phyloP scores from a whole-genome alignment of 805 yeast genomes.

The Lipomyces lipofer region DNA sequence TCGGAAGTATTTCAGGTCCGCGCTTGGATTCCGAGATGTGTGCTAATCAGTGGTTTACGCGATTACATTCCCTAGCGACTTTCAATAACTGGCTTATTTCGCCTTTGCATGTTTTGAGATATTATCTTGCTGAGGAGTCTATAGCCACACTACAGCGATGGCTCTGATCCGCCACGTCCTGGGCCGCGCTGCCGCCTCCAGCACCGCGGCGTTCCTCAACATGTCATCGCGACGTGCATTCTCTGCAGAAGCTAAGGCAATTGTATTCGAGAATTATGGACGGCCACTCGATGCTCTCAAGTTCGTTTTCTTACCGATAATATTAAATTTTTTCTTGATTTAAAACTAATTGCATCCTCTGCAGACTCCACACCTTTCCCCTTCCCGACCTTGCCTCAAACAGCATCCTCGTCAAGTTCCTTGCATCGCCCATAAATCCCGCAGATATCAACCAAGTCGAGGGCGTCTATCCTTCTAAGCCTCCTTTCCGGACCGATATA shows the following conservation, averaged over 20 bases:
- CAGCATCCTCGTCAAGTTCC: conserved; percentile 60
- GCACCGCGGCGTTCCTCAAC: no score
- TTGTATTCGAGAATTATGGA: conserved; percentile 68
- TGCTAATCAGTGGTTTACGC: no score
- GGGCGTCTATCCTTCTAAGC: conserved; percentile 83
- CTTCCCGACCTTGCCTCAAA: conserved; percentile 37
- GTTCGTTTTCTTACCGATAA: conserved; percentile 12
- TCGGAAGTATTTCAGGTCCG: no score
- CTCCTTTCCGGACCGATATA: conserved; percentile 52
- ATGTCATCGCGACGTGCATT: conserved; percentile 11
- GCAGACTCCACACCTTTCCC: conserved; percentile 41
- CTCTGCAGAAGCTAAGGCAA: conserved; percentile 55
- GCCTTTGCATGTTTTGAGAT: no score
- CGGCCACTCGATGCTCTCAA: conserved; percentile 44
- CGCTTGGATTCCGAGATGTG: no score
- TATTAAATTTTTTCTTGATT: not conserved
- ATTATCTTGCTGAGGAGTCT: no score
- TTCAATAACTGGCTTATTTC: no score
- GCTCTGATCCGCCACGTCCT: no score
- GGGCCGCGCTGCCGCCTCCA: no score
- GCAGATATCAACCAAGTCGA: conserved; percentile 83
- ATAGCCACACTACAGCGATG: no score
- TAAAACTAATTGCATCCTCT: no score
- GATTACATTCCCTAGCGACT: no score
- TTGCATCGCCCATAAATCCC: conserved; percentile 88